Conservation (phyloP, 108 stramenopile genomes). For the Skeletonema marinoi region DNA sequence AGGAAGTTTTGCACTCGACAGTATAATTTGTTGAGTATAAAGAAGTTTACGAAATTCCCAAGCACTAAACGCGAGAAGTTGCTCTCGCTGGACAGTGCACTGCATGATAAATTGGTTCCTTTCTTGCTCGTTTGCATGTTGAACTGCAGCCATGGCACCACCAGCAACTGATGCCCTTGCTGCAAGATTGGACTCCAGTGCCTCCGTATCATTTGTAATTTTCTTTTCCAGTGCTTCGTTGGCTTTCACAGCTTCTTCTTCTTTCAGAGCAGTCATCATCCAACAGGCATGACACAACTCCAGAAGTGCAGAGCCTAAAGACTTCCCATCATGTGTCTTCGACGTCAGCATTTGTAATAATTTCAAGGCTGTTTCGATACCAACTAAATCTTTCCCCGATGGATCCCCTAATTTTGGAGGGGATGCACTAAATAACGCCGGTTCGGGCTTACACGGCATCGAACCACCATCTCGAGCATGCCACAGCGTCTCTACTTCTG, state of each 20-base stretch:
- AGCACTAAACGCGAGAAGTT: conserved; percentile 50
- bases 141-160: conserved; percentile 59
- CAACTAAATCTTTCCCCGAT: conserved; percentile 81
- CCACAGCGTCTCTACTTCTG: conserved; percentile 84
- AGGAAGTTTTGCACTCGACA: conserved; percentile 70
- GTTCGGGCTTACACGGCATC: conserved; percentile 64
- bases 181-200: conserved; percentile 58
- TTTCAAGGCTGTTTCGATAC: conserved; percentile 64
- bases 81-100: conserved; percentile 62
- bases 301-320: conserved; percentile 58
- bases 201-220: conserved; percentile 45
- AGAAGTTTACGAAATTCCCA: conserved; percentile 84
- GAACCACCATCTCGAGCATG: conserved; percentile 77
- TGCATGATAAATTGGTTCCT: conserved; percentile 56
- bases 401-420: conserved; percentile 86
- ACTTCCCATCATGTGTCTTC: conserved; percentile 47
- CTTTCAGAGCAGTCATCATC: conserved; percentile 77
- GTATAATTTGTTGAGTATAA: conserved; percentile 67
- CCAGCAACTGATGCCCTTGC: conserved; percentile 76
- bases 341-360: conserved; percentile 57
- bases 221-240: conserved; percentile 55
- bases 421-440: conserved; percentile 70
- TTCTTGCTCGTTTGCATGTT: conserved; percentile 71
- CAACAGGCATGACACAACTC: conserved; percentile 78
- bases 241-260: conserved; percentile 56